These are phyloP conservation scores for Cladophialophora carrionii DNA, from an alignment of 2,329 filamentous ascomycete species.

Conservation along the genomic window DNA sequence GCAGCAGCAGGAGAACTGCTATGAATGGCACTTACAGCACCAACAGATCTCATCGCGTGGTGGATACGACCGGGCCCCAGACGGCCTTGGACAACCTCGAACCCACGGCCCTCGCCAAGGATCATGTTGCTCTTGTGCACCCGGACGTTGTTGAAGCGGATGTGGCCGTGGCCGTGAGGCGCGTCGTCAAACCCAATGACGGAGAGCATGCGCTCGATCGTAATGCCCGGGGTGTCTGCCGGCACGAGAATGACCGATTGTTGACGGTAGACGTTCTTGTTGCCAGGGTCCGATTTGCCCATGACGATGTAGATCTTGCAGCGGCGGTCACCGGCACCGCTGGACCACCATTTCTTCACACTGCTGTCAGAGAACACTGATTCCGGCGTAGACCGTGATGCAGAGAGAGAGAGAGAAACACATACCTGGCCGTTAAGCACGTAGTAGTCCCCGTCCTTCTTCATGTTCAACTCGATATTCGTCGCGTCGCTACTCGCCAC, in stretches of 20 bases:
- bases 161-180: constrained; percentile 95
- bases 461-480: constrained; percentile 86
- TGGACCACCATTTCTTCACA: constrained; percentile 95
- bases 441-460: constrained; percentile 81
- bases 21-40: constrained; percentile 56
- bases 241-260: constrained; percentile 93
- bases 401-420: neutral
- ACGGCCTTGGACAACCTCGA: constrained; percentile 97
- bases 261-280: constrained; percentile 79
- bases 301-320: constrained; percentile 96
- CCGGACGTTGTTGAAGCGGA: constrained; percentile 85
- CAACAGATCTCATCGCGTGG: constrained; percentile 95
- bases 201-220: constrained; percentile 87
- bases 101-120: constrained; percentile 88
- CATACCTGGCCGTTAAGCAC: constrained; percentile 72
- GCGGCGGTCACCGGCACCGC: constrained; percentile 86
- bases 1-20: neutral
- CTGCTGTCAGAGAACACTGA: neutral
- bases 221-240: constrained; percentile 77
- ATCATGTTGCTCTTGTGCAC: constrained; percentile 81
- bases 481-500: constrained; percentile 88
- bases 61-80: constrained; percentile 95
- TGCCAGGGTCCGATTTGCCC: constrained; percentile 81
- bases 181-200: constrained; percentile 98
- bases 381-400: neutral